phyloP scores from a whole-genome alignment of 805 yeast species.

The Helenozyma baotianmanensis region DNA sequence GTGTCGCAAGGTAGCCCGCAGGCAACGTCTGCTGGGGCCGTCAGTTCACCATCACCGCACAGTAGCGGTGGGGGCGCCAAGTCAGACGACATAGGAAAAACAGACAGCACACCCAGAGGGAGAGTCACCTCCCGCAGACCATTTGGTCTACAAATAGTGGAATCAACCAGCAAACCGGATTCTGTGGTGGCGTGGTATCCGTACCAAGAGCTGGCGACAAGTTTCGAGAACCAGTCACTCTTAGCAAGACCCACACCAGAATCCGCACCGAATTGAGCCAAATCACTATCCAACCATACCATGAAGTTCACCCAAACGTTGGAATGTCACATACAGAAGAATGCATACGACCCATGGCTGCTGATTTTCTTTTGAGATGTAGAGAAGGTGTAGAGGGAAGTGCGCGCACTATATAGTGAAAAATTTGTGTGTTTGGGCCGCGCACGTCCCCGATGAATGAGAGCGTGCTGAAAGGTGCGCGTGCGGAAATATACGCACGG shows the following conservation, averaged over 20 bases:
- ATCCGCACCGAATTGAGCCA: constrained; percentile 22
- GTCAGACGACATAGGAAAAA: neutral
- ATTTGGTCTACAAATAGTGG: constrained; percentile 41
- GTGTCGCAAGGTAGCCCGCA: constrained; percentile 5
- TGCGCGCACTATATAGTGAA: constrained; percentile 12
- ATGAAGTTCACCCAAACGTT: constrained; percentile 8
- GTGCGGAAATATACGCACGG: too few species aligned
- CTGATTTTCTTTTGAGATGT: constrained; percentile 32
- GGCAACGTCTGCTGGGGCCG: too few species aligned
- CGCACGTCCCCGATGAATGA: constrained; percentile 6
- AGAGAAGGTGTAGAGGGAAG: constrained; percentile 4
- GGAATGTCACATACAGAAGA: constrained; percentile 72
- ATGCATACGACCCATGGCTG: constrained; percentile 99
- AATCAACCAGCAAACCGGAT: constrained; percentile 39
- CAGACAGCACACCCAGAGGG: too few species aligned
- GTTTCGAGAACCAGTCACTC: constrained; percentile 17
- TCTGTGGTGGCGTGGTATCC: constrained; percentile 13
- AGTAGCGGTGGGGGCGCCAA: neutral
- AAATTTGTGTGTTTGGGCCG: constrained; percentile 15
- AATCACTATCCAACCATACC: constrained; percentile 21
- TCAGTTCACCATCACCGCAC: too few species aligned
- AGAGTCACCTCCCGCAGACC: constrained; percentile 9
- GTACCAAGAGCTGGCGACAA: constrained; percentile 20
- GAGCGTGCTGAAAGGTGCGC: too few species aligned
- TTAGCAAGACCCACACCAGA: constrained; percentile 27